These are phyloP conservation scores for Penicillium crystallinum DNA, from an alignment of 495 filamentous ascomycete species.

Conservation along the genomic window DNA sequence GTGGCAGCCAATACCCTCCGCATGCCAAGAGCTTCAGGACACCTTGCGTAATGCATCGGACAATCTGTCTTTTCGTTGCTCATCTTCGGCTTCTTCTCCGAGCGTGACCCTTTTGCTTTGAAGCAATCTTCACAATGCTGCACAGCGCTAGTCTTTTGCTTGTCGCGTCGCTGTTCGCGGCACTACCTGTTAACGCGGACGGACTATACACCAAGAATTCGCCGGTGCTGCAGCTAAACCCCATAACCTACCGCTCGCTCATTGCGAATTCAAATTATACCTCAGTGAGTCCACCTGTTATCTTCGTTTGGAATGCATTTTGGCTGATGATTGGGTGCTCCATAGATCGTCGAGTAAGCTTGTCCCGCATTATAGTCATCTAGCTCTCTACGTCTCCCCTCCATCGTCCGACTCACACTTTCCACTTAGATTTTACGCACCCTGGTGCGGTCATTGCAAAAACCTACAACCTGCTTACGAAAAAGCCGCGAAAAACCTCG, in stretches of 20 bases:
- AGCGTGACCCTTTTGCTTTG: background rate
- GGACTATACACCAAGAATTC: constrained; percentile 82
- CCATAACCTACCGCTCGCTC: constrained; percentile 75
- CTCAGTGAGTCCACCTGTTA: constrained; percentile 55
- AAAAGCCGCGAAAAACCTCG: constrained; percentile 82
- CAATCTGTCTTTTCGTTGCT: constrained; percentile 12
- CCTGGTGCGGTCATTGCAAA: constrained; percentile 95
- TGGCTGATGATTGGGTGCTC: constrained; percentile 16
- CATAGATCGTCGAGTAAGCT: constrained; percentile 64
- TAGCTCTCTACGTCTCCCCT: background rate
- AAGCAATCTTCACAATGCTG: constrained; percentile 6
- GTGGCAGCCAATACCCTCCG: constrained; percentile 14
- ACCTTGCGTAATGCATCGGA: constrained; percentile 34
- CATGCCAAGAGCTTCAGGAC: constrained; percentile 48
- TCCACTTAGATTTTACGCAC: constrained; percentile 76
- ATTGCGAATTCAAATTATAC: constrained; percentile 88
- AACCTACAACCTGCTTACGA: constrained; percentile 95
- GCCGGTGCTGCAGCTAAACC: constrained; percentile 78
- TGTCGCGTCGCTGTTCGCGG: constrained; percentile 50
- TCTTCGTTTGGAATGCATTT: background rate
- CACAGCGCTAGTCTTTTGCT: constrained; percentile 32
- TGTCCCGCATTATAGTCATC: constrained; percentile 7
- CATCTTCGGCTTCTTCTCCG: background rate
- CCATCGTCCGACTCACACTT: constrained; percentile 7
- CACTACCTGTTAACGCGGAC: constrained; percentile 59